Evolutionary conservation across 2,329 filamentous ascomycete species (phyloP).

Genomic region (Aspergillus cejpii): DNA sequence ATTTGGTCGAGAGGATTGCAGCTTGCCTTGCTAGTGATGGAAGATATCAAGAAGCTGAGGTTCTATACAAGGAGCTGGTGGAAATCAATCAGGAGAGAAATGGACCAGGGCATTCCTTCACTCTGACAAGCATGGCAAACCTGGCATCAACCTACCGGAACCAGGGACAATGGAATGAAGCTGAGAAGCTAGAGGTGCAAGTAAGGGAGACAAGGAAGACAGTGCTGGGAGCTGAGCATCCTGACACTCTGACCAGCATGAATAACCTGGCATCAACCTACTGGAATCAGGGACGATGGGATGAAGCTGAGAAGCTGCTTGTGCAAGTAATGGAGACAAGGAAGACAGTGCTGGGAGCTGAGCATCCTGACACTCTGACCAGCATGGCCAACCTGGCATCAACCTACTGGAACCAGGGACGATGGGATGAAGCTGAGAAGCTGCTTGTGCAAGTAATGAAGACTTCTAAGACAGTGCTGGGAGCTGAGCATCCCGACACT

Average conservation of each 20-base stretch:
- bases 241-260: slow-evolving; percentile 4
- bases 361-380: slow-evolving; percentile 5
- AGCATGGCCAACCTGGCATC: not conserved
- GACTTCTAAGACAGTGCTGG: too few species aligned
- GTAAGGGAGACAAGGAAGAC: slow-evolving; percentile 13
- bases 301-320: slow-evolving; percentile 15
- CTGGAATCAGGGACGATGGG: slow-evolving; percentile 5
- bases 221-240: slow-evolving; percentile 10
- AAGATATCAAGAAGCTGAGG: not conserved
- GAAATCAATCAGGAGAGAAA: slow-evolving; percentile 14
- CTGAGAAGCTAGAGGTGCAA: slow-evolving; percentile 14
- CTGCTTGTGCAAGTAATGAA: too few species aligned
- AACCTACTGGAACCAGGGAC: too few species aligned
- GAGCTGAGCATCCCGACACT: too few species aligned
- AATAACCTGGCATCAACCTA: not conserved
- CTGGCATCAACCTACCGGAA: slow-evolving; percentile 3
- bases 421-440: too few species aligned
- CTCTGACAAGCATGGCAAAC: slow-evolving; percentile 4
- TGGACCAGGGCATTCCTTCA: not conserved
- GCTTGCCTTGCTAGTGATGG: not conserved
- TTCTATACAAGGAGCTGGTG: slow-evolving; percentile 1
- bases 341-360: slow-evolving; percentile 12
- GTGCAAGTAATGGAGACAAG: slow-evolving; percentile 14
- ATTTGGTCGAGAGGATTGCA: not conserved
- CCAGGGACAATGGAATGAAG: slow-evolving; percentile 10